Conservation (phyloP, 305 asterid genomes). For the Withania somnifera region DNA sequence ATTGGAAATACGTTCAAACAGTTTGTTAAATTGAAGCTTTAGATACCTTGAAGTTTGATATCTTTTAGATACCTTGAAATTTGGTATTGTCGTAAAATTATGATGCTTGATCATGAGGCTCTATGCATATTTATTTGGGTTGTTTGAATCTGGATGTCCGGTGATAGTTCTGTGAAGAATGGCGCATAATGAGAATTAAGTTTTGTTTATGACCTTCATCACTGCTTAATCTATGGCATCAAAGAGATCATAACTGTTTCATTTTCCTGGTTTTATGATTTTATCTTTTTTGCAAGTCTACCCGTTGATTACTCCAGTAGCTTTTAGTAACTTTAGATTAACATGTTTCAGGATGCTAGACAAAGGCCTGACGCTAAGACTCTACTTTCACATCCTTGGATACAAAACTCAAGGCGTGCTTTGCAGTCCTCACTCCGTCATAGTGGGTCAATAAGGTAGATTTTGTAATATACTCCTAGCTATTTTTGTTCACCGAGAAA, state of each 20-base stretch:
- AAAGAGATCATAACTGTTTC: not conserved
- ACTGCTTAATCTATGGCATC: not conserved
- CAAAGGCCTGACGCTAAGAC: conserved; percentile 99
- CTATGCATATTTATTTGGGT: not conserved
- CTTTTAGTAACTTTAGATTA: conserved; percentile 10
- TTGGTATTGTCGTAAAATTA: not conserved
- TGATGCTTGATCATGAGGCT: not conserved
- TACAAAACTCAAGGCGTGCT: conserved; percentile 91
- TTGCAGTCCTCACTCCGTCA: conserved; percentile 82
- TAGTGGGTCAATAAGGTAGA: conserved; percentile 74
- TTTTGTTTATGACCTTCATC: not conserved
- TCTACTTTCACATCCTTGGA: conserved; percentile 96
- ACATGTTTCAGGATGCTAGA: conserved; percentile 81
- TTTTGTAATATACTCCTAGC: not conserved
- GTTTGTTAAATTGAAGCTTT: not conserved
- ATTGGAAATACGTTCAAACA: not conserved
- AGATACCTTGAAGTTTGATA: not conserved
- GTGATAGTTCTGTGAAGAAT: not conserved
- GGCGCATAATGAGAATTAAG: not conserved
- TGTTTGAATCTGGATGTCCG: not conserved
- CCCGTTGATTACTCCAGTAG: not conserved
- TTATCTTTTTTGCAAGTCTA: not conserved
- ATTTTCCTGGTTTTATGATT: not conserved
- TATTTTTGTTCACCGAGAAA: not conserved
- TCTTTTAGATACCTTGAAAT: not conserved